Evolutionary conservation across 257 asterid genomes (phyloP), one percentile per base, ranked within the genome.

Genomic region (Solanum pennellii): DNA sequence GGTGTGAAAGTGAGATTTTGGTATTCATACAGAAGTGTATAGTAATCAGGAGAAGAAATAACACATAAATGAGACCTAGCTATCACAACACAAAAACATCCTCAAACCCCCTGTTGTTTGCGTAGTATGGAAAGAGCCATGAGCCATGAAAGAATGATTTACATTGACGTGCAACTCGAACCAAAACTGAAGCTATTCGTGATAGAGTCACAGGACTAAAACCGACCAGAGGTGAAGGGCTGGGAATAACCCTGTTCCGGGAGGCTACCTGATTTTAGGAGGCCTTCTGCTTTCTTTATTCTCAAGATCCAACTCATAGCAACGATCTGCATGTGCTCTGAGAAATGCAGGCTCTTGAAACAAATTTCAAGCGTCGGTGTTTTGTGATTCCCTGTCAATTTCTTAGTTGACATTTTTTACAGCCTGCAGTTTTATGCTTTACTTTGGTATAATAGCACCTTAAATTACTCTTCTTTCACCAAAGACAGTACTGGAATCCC

Each of bases 401-500:
- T 82, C 69, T 49, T 18, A 31, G 45, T 49, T 47, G 85, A 29
- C 44, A 49, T 82, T 31, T 41, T 66, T 66, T 23, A 68, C 45
- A 41, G 68, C 82, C 66, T 68, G 87, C 42, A 41, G 27, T 68
- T 68, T 85, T 33, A 85, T 39, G 65, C 60, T 85, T 25, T 85
- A 16, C 87, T 66, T 39, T 42, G 76, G 87, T 27, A 42, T 5
- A 68, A 29, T 25, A 25, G 65, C 16, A 45, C 25, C 41, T 66
- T 65, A n/a, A 33, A 42, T 47, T 52, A 87, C 89, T 91, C 89
- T 73, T 87, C 85, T 85, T 90, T 88, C 87, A 90, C 91, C 94
- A 94, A 76, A 71, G 97, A 87, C 94, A 95, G 88, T 66, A 97
- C 95, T 23, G 99, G 99, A 88, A 95, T 88, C 86, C 99, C 99